Evolutionary conservation across 352 stramenopile genomes (phyloP).

Genomic region (Globisporangium perplexum): DNA sequence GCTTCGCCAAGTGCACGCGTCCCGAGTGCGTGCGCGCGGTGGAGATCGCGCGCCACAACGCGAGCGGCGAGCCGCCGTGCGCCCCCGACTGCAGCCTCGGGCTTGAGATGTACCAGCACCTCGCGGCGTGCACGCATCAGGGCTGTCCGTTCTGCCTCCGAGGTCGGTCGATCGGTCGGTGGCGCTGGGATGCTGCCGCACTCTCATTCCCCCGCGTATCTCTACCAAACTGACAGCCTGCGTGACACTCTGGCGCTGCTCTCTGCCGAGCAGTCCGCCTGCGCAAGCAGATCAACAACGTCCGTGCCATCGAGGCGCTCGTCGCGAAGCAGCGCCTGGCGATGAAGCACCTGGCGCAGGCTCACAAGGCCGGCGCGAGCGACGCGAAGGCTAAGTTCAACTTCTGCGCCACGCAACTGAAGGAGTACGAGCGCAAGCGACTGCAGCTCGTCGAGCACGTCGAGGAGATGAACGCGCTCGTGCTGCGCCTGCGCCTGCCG

Average conservation of each 20-base stretch:
- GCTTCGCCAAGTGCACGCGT: constrained; percentile 22
- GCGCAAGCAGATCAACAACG: constrained; percentile 11
- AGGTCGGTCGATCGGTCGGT: constrained; percentile 15
- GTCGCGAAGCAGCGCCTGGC: constrained; percentile 15
- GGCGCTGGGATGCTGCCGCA: no score
- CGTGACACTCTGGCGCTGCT: neutral
- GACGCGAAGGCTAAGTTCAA: constrained; percentile 10
- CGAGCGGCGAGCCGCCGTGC: constrained; percentile 14
- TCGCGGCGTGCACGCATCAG: constrained; percentile 11
- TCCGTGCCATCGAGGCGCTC: constrained; percentile 11
- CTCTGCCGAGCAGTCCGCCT: constrained; percentile 9
- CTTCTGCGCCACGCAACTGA: constrained; percentile 23
- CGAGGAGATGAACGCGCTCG: constrained; percentile 24
- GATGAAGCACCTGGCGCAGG: constrained; percentile 13
- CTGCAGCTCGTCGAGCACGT: constrained; percentile 18
- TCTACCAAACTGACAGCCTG: no score
- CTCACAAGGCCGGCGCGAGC: constrained; percentile 5
- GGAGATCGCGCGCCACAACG: constrained; percentile 16
- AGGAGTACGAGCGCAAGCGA: constrained; percentile 19
- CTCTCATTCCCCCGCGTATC: no score
- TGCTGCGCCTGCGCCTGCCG: constrained; percentile 19
- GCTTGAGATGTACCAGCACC: constrained; percentile 22
- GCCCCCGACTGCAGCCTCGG: constrained; percentile 18
- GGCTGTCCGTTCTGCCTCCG: constrained; percentile 31
- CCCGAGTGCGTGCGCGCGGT: constrained; percentile 14